Percentiles rank a stretch among this genome's conserved stretches.
These are phyloP conservation scores for Rhodosporidiobolus odoratus DNA, from an alignment of 768 basidiomycete genomes.

Conservation along the genomic window DNA sequence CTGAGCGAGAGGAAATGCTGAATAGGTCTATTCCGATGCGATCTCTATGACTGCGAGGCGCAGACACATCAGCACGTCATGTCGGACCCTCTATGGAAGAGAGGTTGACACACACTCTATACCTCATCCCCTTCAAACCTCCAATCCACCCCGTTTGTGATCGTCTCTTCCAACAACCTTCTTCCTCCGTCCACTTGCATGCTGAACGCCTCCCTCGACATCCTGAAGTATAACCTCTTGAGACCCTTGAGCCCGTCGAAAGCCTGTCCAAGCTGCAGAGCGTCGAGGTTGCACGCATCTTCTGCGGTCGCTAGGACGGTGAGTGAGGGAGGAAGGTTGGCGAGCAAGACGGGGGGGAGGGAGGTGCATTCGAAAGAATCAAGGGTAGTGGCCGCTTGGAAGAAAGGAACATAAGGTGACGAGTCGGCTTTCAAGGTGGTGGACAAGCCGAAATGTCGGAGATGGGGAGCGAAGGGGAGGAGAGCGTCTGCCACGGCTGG, in stretches of 20 bases:
- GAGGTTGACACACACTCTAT: too few relatives aligned
- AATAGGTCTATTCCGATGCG: too few relatives aligned
- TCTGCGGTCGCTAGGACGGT: slow-evolving; percentile 16
- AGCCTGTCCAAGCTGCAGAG: neutral
- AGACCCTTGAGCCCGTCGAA: neutral
- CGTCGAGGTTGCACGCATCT: neutral
- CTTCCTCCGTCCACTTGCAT: neutral
- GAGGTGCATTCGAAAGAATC: slow-evolving; percentile 29
- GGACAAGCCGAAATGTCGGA: slow-evolving; percentile 15
- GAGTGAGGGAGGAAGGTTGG: neutral
- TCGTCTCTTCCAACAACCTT: neutral
- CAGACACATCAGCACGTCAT: too few relatives aligned
- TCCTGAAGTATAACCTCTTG: slow-evolving; percentile 8
- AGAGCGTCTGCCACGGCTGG: slow-evolving; percentile 2
- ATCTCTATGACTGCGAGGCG: too few relatives aligned
- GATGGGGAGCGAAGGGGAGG: slow-evolving; percentile 8
- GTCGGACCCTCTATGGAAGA: too few relatives aligned
- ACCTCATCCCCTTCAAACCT: slow-evolving; percentile 11
- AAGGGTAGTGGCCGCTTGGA: neutral
- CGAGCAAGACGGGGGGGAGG: slow-evolving; percentile 5
- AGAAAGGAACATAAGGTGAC: neutral
- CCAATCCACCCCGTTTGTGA: neutral
- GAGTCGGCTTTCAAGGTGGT: neutral
- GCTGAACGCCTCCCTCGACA: neutral
- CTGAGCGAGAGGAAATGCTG: too few relatives aligned